Evolutionary conservation across 352 stramenopile genomes (phyloP), one percentile per base, ranked within the genome.

Genomic region (Phytophthora pisi): DNA sequence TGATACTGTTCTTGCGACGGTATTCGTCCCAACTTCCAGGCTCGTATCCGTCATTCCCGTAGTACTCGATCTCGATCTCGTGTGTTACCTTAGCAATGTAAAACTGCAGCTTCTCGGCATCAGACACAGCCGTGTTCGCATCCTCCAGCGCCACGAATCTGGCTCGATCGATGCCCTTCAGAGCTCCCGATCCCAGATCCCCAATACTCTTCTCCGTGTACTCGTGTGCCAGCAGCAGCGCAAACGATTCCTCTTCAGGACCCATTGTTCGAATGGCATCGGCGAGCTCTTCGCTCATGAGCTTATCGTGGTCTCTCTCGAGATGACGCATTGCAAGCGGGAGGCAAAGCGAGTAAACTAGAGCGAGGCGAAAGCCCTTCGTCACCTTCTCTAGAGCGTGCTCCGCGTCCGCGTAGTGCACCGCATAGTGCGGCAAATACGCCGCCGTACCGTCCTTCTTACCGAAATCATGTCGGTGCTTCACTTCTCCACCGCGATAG

Each of bases 81-180:
- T 47, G 42, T 11, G 15, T 47, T 16, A 47, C 16, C 42, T 23
- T 15, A 1, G 42, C 42, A 47, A 47, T 18, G 7, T 47, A 47
- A 47, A 47, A 47, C n/a, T 9, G 15, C 42, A 47, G 42, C 8
- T 47, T 47, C 42, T 47, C 8, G 42, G 15, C 40, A 7, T 9
- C 40, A 23, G n/a, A n/a, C 10, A 47, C 42, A 11, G 42, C 42
- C 6, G 16, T 16, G 10, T 47, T 47, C 7, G 42, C 42, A 20
- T 47, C 42, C n/a, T 47, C 15, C 11, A 47, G 42, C 15, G n/a
- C 42, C 15, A 18, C 5, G n/a, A 47, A 47, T 18, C 42, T 47
- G 3, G 42, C 42, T 47, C 42, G 42, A 24, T 47, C 42, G n/a
- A 47, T 47, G 15, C 42, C 42, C n/a, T 47, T 47, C n/a, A 47